phyloP scores from a whole-genome alignment of 148 eudicot species.

The Cornus florida region DNA sequence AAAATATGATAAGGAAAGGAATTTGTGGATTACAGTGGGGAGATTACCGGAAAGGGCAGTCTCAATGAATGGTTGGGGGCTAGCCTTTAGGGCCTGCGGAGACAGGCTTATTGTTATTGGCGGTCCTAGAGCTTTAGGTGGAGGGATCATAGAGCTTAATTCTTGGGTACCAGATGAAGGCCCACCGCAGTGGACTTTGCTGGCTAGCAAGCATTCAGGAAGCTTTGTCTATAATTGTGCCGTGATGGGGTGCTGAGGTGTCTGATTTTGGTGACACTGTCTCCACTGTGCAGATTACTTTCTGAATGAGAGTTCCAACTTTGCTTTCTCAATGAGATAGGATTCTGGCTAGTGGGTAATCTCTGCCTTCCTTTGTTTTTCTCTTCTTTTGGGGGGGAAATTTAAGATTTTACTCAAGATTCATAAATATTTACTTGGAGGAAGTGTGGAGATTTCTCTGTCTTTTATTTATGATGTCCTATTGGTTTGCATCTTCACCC shows the following conservation, averaged over 20 bases:
- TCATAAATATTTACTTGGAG: constrained; percentile 18
- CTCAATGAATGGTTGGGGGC: constrained; percentile 47
- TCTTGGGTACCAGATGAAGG: constrained; percentile 40
- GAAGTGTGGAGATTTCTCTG: constrained; percentile 20
- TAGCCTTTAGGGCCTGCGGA: constrained; percentile 45
- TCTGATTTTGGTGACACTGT: constrained; percentile 2
- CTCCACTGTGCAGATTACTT: neutral
- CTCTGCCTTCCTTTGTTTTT: neutral
- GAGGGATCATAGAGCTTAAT: constrained; percentile 34
- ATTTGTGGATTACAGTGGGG: constrained; percentile 28
- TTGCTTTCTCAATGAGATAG: constrained; percentile 8
- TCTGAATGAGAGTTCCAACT: constrained; percentile 2
- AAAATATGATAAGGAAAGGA: constrained; percentile 28
- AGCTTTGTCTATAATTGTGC: constrained; percentile 49
- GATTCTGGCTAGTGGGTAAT: neutral
- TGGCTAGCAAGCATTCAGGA: constrained; percentile 29
- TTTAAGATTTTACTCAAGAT: constrained; percentile 6
- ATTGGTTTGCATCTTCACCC: constrained; percentile 4
- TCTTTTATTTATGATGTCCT: neutral
- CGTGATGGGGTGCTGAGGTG: constrained; percentile 43
- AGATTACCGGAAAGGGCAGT: constrained; percentile 32
- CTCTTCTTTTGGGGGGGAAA: constrained; percentile 3
- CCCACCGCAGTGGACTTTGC: constrained; percentile 32
- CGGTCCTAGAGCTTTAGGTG: constrained; percentile 34
- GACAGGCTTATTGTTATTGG: constrained; percentile 40